A percentile compares a stretch with the other conserved stretches of the same genome.
Evolutionary conservation across 2,329 filamentous ascomycete species (phyloP).

Genomic region (Fusarium ambrosium): DNA sequence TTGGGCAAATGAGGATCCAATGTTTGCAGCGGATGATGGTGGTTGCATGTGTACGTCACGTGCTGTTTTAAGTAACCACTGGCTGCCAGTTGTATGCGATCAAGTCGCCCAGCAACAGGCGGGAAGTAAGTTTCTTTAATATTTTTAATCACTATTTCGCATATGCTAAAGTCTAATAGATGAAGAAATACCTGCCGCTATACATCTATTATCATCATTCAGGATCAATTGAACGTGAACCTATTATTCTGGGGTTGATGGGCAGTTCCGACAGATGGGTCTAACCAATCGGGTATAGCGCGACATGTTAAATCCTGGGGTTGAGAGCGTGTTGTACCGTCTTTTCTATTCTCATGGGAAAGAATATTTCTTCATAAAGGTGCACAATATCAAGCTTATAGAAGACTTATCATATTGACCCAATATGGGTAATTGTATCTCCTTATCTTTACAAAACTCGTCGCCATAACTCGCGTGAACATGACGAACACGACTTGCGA

Average conservation of each 20-base stretch:
- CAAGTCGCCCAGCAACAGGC: neutral
- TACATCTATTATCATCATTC: neutral
- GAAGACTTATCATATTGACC: neutral
- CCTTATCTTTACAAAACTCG: neutral
- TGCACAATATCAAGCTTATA: neutral
- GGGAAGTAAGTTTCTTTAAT: neutral
- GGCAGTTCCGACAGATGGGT: neutral
- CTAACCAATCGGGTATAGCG: neutral
- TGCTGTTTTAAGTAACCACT: neutral
- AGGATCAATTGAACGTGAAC: neutral
- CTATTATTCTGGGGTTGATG: neutral
- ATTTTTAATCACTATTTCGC: neutral
- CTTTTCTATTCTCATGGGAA: neutral
- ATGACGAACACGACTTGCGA: neutral
- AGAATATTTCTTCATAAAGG: neutral
- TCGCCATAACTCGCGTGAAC: neutral
- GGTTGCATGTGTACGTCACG: slow-evolving; percentile 34
- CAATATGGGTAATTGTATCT: neutral
- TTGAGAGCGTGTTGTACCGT: neutral
- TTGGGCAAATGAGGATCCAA: slow-evolving; percentile 4
- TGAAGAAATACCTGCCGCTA: neutral
- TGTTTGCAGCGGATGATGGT: slow-evolving; percentile 15
- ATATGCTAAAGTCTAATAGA: neutral
- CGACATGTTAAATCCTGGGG: neutral
- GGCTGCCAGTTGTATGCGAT: neutral